These are phyloP conservation scores for Trichosporon inkin DNA, from an alignment of 1,284 basidiomycete genomes.

Conservation along the genomic window DNA sequence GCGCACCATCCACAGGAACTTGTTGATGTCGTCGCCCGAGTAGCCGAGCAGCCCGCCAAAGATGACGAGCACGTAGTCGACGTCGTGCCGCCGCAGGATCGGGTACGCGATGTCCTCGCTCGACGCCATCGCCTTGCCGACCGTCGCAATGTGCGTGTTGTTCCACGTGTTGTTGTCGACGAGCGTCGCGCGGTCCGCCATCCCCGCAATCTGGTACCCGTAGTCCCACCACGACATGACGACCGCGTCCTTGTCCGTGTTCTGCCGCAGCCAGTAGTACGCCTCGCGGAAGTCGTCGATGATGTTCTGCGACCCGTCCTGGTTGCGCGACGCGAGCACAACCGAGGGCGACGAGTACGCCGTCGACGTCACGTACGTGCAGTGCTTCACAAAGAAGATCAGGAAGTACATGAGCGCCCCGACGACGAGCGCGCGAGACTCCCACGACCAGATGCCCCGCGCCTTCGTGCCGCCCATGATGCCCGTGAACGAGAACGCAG, in stretches of 20 bases:
- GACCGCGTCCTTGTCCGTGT: constrained; percentile 85
- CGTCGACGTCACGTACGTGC: constrained; percentile 90
- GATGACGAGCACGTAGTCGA: constrained; percentile 95
- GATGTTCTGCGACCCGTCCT: constrained; percentile 86
- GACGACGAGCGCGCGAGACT: constrained; percentile 74
- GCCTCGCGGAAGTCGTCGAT: constrained; percentile 99
- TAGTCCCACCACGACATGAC: constrained; percentile 99
- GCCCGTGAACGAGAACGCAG: constrained; percentile 32
- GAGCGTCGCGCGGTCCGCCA: constrained; percentile 78
- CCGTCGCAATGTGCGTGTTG: constrained; percentile 96
- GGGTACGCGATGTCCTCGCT: constrained; percentile 93
- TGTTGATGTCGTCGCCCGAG: constrained; percentile 99
- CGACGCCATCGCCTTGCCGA: constrained; percentile 95
- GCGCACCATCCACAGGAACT: constrained; percentile 98
- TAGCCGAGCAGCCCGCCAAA: constrained; percentile 96
- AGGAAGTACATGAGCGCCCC: constrained; percentile 75
- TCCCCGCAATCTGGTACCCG: constrained; percentile 97
- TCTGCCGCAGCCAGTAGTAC: constrained; percentile 98
- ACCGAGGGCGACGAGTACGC: constrained; percentile 99
- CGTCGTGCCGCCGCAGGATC: constrained; percentile 94
- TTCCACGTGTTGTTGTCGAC: constrained; percentile 99
- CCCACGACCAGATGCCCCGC: constrained; percentile 76
- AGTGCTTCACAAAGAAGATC: constrained; percentile 87
- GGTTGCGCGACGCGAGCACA: constrained; percentile 74
- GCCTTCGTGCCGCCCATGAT: constrained; percentile 31